Percentiles rank a stretch among this genome's conserved stretches.
phyloP scores from a whole-genome alignment of 1,139 yeast species.

The Magnusiomyces ingens region DNA sequence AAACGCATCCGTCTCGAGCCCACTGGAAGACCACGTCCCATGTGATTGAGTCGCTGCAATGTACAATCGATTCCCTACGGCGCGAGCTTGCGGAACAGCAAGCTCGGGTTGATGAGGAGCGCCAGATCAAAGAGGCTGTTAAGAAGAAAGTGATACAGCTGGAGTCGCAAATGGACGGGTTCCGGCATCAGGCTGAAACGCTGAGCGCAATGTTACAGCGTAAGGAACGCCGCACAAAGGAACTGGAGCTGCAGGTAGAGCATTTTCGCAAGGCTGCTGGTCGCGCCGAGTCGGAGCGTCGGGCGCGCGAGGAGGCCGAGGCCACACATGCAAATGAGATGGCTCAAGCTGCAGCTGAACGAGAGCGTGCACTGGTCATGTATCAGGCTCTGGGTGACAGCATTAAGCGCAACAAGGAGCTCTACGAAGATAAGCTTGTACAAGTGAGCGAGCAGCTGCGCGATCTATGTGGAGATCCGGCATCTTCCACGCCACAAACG shows the following conservation, averaged over 20 bases:
- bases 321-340: conserved; percentile 2
- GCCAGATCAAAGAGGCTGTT: conserved; percentile 21
- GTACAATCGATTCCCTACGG: conserved; percentile 23
- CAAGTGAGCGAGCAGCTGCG: neutral
- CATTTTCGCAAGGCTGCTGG: conserved; percentile 20
- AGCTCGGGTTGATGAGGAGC: conserved; percentile 23
- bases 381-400: neutral
- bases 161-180: conserved; percentile 23
- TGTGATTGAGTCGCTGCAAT: conserved; percentile 27
- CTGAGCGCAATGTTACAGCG: conserved; percentile 24
- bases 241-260: conserved; percentile 19
- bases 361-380: conserved; percentile 6
- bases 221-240: conserved; percentile 26
- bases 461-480: neutral
- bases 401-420: conserved; percentile 3
- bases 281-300: conserved; percentile 21
- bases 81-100: conserved; percentile 25
- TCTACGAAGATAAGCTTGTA: neutral
- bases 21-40: conserved; percentile 20
- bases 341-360: conserved; percentile 2
- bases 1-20: conserved; percentile 13
- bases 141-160: conserved; percentile 23
- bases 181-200: conserved; percentile 26
- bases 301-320: conserved; percentile 11
- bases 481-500: neutral